phyloP scores from a whole-genome alignment of 1,139 yeast genomes.

The Taiozyma sp. region DNA sequence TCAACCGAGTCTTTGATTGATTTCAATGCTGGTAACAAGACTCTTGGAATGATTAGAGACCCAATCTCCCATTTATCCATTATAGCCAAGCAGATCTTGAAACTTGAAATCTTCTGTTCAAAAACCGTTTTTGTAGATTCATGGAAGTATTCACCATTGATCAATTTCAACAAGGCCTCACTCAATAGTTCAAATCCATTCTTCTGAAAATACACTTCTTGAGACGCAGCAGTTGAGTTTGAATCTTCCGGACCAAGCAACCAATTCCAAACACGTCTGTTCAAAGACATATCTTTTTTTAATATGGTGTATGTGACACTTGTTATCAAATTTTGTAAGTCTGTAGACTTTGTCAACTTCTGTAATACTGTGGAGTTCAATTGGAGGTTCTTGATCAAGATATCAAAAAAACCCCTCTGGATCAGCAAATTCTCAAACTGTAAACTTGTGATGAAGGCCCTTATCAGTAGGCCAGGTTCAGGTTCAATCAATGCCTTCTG shows the following conservation, averaged over 20 bases:
- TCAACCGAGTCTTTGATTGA: conserved; percentile 28
- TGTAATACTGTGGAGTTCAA: conserved; percentile 57
- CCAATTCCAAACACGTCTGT: conserved; percentile 92
- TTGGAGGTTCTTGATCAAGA: conserved; percentile 64
- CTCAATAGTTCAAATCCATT: conserved; percentile 50
- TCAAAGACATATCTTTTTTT: conserved; percentile 87
- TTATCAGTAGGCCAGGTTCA: conserved; percentile 70
- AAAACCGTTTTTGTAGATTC: conserved; percentile 16
- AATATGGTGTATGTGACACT: conserved; percentile 67
- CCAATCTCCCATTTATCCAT: conserved; percentile 97
- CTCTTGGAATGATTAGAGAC: conserved; percentile 57
- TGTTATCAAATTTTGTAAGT: conserved; percentile 53
- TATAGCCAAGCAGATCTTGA: conserved; percentile 61
- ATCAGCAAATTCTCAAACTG: conserved; percentile 61
- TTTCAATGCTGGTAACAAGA: conserved; percentile 61
- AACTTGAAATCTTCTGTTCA: conserved; percentile 42
- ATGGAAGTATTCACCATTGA: conserved; percentile 31
- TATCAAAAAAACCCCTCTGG: conserved; percentile 86
- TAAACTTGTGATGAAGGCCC: conserved; percentile 71
- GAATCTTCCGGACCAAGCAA: conserved; percentile 60
- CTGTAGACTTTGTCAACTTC: conserved; percentile 42
- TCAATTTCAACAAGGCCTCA: conserved; percentile 47
- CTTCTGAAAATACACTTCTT: conserved; percentile 49
- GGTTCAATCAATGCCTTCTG: conserved; percentile 50
- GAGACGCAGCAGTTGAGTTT: conserved; percentile 8